Evolutionary conservation across 352 stramenopile species (phyloP), one percentile per base, ranked within the genome.

Genomic region (Pythium phragmiticola): DNA sequence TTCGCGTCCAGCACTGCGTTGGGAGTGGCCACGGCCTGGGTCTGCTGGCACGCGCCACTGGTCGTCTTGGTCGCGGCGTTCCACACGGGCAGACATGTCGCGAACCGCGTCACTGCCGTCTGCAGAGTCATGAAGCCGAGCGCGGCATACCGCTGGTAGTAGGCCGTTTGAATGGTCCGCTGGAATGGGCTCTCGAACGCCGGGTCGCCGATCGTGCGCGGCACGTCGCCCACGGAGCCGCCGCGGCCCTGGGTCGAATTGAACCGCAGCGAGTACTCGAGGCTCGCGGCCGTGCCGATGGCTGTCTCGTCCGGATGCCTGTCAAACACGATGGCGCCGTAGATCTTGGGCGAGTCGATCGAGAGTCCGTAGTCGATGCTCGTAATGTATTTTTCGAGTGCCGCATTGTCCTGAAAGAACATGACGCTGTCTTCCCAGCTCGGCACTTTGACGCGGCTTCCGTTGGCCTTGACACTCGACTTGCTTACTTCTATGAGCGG

Each of bases 281-380:
- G 81, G 7, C 68, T 74, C n/a, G 51, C 53, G 48, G 76, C 76
- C 9, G 42, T 41, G 9, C 80, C 76, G 46, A 87, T 77, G 14
- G 75, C 49, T 30, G 51, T 49, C 21, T 60, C 68, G 6, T 9
- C 33, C 3, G 83, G 78, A 54, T 68, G 67, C 39, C 71, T 53
- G 49, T 88, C 59, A 39, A 92, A 92, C 41, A 90, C 79, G 34
- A 92, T 89, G 7, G 55, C 80, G 16, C 63, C 83, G 52, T 80
- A 89, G 60, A 92, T 89, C 12, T 89, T 74, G 12, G 66, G 43
- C 1, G 78, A 14, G 23, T 64, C 72, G n/a, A 73, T 70, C 50
- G 3, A 78, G 26, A 30, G 26, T 8, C 69, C 82, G 66, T 91
- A 89, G 30, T 74, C 64, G 2, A 74, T 68, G 3, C 72, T 68